phyloP scores from a whole-genome alignment of 2,329 filamentous ascomycete genomes.

The Fusarium sacchari region DNA sequence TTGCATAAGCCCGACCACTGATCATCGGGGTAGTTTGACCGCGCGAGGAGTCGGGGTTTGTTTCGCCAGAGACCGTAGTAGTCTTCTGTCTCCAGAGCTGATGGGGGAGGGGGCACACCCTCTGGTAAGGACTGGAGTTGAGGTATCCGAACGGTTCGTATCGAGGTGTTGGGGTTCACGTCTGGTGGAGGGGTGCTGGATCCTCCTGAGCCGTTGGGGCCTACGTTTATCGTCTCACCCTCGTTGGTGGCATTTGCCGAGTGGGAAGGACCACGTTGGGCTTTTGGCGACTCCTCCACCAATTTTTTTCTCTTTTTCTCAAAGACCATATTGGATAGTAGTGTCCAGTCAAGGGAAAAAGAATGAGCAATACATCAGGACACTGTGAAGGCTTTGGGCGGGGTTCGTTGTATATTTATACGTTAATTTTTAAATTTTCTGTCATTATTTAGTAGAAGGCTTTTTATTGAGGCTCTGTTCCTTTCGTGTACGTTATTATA shows the following conservation, averaged over 20 bases:
- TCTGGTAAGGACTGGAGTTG: neutral
- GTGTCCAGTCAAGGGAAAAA: no score
- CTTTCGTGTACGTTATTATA: accelerated
- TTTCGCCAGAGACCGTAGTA: neutral
- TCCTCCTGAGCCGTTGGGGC: no score
- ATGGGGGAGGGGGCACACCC: neutral
- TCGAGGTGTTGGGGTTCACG: neutral
- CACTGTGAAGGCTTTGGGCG: accelerated
- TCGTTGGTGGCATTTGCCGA: neutral
- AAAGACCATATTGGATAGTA: neutral
- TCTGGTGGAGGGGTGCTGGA: neutral
- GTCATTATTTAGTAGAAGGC: accelerated
- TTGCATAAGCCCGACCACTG: neutral
- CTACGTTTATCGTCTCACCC: accelerated
- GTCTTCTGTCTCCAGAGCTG: neutral
- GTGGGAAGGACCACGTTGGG: accelerated
- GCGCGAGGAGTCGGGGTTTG: neutral
- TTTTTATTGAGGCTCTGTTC: no score
- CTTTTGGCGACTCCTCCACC: accelerated
- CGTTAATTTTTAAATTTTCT: accelerated
- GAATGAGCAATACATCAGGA: neutral
- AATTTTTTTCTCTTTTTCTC: no score
- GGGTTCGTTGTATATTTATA: neutral
- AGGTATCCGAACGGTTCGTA: neutral
- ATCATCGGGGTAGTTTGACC: neutral